Evolutionary conservation across 495 filamentous ascomycete genomes (phyloP), one percentile per base, ranked within the genome.

Genomic region (Parmelia sp.): DNA sequence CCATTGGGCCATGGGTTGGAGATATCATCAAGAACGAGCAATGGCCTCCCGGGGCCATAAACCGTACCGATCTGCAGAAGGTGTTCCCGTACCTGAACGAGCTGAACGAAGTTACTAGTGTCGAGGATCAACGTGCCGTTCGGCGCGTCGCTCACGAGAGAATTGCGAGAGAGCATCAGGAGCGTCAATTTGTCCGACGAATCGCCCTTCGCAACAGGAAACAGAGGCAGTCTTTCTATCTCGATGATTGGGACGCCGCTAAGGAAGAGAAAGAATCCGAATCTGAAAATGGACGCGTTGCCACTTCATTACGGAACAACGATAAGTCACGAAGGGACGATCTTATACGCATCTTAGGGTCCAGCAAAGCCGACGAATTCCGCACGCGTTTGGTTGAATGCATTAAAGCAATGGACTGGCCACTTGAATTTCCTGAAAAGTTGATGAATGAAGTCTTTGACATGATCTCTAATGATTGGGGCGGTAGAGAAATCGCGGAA

Each of bases 171-270:
- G 76, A 78, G n/a, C 72, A 60, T 56, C 53, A 72, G 56, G 72
- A 74, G 66, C 73, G 75, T 45, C 40, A 79, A 53, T 73, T 77
- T 35, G 68, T 73, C 40, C 75, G 79, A n/a, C 75, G 74, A 27
- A 78, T 78, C 57, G 84, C 82, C 57, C 78, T 89, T 23, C 79
- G 87, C 65, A 86, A 93, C 62, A 84, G 89, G 57, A 90, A 88
- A 87, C 82, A 82, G 66, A 79, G 85, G 58, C 78, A 90, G 59
- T 84, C 84, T 35, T 92, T 92, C 68, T 92, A 92, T 68, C 80
- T 88, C 27, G 90, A 92, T 51, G 88, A 90, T 70, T 89, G 91
- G 75, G 89, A 19, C 35, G 33, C 29, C 21, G 27, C 29, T 55
- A 55, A 55, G 7, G 51, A 49, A 42, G 44, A 39, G 9, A 4